These are phyloP conservation scores for Rosellinia necatrix DNA, from an alignment of 2,329 filamentous ascomycete genomes.

Conservation along the genomic window DNA sequence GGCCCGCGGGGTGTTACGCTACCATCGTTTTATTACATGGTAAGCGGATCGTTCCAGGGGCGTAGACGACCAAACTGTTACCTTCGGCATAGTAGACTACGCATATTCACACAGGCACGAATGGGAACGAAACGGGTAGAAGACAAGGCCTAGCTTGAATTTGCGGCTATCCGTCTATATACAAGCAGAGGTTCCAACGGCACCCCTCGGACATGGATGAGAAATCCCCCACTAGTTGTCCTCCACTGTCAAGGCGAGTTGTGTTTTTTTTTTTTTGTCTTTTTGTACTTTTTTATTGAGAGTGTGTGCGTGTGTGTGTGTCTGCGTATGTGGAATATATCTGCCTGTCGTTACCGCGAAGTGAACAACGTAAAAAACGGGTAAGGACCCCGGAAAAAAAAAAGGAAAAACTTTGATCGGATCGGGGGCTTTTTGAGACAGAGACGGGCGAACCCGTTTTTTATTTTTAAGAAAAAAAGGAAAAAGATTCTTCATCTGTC, in stretches of 20 bases:
- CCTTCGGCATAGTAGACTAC: not conserved
- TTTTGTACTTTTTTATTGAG: no score
- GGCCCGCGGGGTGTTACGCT: no score
- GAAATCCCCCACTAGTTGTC: conserved; percentile 43
- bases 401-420: conserved; percentile 37
- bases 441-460: conserved; percentile 35
- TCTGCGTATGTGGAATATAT: no score
- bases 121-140: conserved; percentile 15
- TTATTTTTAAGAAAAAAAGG: no score
- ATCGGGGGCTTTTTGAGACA: conserved; percentile 45
- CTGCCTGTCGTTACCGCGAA: conserved; percentile 25
- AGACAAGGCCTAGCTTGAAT: conserved; percentile 31
- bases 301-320: no score
- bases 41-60: no score
- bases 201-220: conserved; percentile 38
- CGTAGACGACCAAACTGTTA: no score
- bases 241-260: conserved; percentile 37
- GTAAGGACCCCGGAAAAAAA: conserved; percentile 29
- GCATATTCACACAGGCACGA: not conserved
- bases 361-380: conserved; percentile 8
- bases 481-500: conserved; percentile 38
- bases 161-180: conserved; percentile 41
- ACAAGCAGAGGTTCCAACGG: conserved; percentile 39
- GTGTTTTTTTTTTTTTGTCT: conserved; percentile 1
- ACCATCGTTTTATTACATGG: no score